These are phyloP conservation scores for Mrakia frigida DNA, from an alignment of 768 basidiomycete species.

Conservation along the genomic window DNA sequence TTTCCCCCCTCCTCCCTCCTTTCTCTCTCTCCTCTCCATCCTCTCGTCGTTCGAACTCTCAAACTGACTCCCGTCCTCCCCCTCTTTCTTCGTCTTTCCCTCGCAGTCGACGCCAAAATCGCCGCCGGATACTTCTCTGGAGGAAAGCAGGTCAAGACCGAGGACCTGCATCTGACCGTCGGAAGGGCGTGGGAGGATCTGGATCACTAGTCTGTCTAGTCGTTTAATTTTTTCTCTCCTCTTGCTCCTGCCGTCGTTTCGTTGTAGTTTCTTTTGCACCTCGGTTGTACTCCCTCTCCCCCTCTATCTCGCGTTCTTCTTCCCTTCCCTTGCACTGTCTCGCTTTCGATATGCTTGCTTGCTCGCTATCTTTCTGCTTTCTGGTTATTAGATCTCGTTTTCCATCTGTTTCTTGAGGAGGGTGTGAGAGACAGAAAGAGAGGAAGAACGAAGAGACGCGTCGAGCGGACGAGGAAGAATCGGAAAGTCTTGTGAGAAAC, in stretches of 20 bases:
- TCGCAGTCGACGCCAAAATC: slow-evolving; percentile 35
- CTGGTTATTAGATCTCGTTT: no score
- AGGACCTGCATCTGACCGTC: slow-evolving; percentile 76
- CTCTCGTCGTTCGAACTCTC: background rate
- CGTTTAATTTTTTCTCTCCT: background rate
- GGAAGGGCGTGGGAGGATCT: slow-evolving; percentile 81
- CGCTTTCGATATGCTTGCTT: no score
- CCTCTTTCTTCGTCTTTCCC: background rate
- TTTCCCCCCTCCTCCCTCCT: background rate
- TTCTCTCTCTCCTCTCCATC: background rate
- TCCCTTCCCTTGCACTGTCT: no score
- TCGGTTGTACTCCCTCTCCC: no score
- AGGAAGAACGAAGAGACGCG: no score
- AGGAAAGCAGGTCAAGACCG: slow-evolving; percentile 53
- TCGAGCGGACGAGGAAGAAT: no score
- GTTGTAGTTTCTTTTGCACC: background rate
- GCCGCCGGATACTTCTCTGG: slow-evolving; percentile 87
- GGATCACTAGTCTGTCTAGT: slow-evolving; percentile 9
- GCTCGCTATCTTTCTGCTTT: no score
- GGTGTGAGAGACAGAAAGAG: no score
- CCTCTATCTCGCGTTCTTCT: no score
- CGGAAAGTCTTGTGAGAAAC: no score
- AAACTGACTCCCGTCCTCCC: slow-evolving; percentile 3
- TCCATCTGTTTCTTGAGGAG: no score
- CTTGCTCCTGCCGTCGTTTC: background rate